Evolutionary conservation across 2,329 filamentous ascomycete genomes (phyloP).

Genomic region (Aureobasidium namibiae): DNA sequence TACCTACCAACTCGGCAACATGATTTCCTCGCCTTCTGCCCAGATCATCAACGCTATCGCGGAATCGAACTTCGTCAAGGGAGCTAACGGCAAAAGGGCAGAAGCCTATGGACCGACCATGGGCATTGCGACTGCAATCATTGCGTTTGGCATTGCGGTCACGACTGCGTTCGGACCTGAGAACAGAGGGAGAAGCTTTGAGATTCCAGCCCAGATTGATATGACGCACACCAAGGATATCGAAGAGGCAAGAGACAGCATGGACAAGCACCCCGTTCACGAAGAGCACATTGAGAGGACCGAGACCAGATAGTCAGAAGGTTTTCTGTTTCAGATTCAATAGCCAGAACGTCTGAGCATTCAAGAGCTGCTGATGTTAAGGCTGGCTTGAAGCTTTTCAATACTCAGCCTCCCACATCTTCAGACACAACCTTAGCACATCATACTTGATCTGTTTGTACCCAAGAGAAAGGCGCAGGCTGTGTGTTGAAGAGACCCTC

Average conservation of each 20-base stretch:
- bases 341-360: too few species aligned
- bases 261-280: conserved; percentile 4
- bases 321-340: too few species aligned
- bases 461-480: too few species aligned
- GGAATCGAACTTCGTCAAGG: conserved; percentile 51
- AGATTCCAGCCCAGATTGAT: conserved; percentile 42
- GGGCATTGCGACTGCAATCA: conserved; percentile 70
- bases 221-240: conserved; percentile 14
- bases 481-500: too few species aligned
- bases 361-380: too few species aligned
- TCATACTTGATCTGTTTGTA: too few species aligned
- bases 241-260: conserved; percentile 13
- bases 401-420: too few species aligned
- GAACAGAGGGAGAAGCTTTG: conserved; percentile 63
- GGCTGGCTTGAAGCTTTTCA: too few species aligned
- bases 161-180: conserved; percentile 66
- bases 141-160: conserved; percentile 58
- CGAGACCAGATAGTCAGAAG: background rate
- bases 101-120: conserved; percentile 68
- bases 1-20: conserved; percentile 67
- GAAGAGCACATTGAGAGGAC: background rate
- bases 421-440: too few species aligned
- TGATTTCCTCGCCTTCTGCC: conserved; percentile 49
- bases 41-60: conserved; percentile 72
- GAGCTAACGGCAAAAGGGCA: conserved; percentile 47